These are phyloP conservation scores for Russula emetica DNA, from an alignment of 768 basidiomycete species.

Conservation along the genomic window DNA sequence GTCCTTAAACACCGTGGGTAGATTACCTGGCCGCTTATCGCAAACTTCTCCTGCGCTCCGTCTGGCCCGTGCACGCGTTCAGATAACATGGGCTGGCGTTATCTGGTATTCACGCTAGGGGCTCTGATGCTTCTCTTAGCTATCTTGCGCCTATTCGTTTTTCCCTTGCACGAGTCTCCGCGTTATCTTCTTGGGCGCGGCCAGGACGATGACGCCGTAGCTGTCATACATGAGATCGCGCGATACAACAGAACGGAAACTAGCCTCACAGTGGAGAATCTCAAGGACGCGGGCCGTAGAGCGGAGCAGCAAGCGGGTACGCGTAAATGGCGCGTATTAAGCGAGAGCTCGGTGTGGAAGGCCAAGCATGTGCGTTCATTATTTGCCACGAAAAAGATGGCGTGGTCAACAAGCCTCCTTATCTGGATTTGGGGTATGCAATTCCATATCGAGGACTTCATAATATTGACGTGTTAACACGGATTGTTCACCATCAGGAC, in stretches of 20 bases:
- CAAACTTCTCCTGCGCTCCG: constrained; percentile 48
- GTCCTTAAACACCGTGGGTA: constrained; percentile 22
- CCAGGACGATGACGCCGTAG: constrained; percentile 48
- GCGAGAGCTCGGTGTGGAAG: constrained; percentile 42
- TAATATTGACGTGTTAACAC: neutral
- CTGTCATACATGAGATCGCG: constrained; percentile 47
- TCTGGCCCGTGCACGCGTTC: constrained; percentile 38
- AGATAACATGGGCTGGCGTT: constrained; percentile 63
- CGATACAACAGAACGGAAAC: constrained; percentile 45
- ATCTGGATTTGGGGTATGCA: constrained; percentile 45
- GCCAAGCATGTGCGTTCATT: constrained; percentile 50
- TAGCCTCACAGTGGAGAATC: constrained; percentile 43
- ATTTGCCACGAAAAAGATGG: constrained; percentile 60
- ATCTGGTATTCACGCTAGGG: constrained; percentile 51
- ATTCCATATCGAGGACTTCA: neutral
- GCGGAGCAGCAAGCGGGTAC: constrained; percentile 20
- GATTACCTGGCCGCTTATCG: constrained; percentile 59
- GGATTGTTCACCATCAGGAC: constrained; percentile 25
- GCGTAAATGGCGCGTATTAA: constrained; percentile 32
- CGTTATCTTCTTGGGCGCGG: constrained; percentile 55
- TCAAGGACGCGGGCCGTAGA: constrained; percentile 35
- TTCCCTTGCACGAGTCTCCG: constrained; percentile 53
- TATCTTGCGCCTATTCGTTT: constrained; percentile 48
- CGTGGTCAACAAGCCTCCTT: constrained; percentile 59
- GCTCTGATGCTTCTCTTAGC: constrained; percentile 52